These are phyloP conservation scores for Blastocrithidia nonstop DNA, from an alignment of 208 protist species.

Conservation along the genomic window DNA sequence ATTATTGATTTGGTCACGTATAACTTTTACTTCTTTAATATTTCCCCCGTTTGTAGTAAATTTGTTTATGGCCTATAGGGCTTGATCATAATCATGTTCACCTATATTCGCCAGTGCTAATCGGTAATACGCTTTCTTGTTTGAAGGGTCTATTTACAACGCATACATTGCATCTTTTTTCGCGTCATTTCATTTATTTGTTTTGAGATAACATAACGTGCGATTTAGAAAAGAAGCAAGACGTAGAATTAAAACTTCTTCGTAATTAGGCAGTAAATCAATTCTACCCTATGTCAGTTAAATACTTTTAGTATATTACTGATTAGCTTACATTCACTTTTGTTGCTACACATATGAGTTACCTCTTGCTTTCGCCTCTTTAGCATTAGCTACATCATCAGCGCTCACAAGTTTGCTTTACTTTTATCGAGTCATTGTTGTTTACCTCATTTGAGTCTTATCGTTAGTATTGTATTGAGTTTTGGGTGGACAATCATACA, in stretches of 20 bases:
- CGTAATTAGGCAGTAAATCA: conserved; percentile 46
- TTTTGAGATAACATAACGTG: conserved; percentile 21
- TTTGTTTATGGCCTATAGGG: conserved; percentile 9
- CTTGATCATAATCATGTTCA: conserved; percentile 29
- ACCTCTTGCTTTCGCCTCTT: conserved; percentile 37
- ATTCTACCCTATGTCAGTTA: conserved; percentile 17
- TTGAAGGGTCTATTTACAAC: conserved; percentile 16
- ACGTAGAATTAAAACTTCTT: conserved; percentile 22
- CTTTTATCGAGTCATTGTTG: conserved; percentile 30
- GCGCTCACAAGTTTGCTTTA: conserved; percentile 49
- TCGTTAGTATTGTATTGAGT: conserved; percentile 48
- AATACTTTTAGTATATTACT: no score
- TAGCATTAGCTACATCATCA: conserved; percentile 39
- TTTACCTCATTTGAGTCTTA: conserved; percentile 43
- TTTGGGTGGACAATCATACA: conserved; percentile 25
- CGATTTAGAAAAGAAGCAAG: conserved; percentile 49
- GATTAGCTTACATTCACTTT: no score
- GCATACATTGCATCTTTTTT: conserved; percentile 20
- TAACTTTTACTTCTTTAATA: conserved; percentile 15
- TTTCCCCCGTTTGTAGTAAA: conserved; percentile 18
- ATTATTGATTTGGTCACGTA: conserved; percentile 18
- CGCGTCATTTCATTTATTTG: conserved; percentile 19
- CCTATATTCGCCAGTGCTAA: conserved; percentile 34
- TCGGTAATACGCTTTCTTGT: conserved; percentile 53
- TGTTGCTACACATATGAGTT: no score